Percentiles rank a stretch among this genome's conserved stretches.
Conservation (phyloP, 345 rosid species). For the Rubroshorea leprosula region DNA sequence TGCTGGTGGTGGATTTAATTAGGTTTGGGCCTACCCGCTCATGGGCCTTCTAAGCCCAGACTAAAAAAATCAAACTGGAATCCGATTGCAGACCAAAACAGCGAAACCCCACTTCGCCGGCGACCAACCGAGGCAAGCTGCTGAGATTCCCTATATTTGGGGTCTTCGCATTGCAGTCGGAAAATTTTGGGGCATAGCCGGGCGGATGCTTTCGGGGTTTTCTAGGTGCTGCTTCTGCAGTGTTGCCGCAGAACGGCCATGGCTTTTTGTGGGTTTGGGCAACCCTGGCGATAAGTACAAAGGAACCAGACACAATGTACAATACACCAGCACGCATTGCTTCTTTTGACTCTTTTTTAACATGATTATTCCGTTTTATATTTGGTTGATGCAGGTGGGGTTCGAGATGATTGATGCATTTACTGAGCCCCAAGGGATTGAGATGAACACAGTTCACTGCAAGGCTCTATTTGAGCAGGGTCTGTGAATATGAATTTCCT, state of each 20-base stretch:
- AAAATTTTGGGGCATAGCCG: not conserved
- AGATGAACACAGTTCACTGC: slow-evolving; percentile 42
- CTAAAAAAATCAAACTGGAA: too few species aligned
- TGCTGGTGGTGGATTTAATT: too few species aligned
- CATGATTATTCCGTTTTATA: not conserved
- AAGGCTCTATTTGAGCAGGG: slow-evolving; percentile 80
- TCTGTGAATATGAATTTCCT: slow-evolving; percentile 5
- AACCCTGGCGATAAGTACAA: slow-evolving; percentile 83
- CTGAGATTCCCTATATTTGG: too few species aligned
- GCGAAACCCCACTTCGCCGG: too few species aligned
- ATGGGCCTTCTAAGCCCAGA: too few species aligned
- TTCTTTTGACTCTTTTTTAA: slow-evolving; percentile 4
- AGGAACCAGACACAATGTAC: slow-evolving; percentile 83
- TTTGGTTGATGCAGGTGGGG: slow-evolving; percentile 49
- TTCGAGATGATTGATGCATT: slow-evolving; percentile 75
- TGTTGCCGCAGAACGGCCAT: slow-evolving; percentile 45
- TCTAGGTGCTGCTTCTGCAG: slow-evolving; percentile 50
- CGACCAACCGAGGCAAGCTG: too few species aligned
- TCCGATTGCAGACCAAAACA: too few species aligned
- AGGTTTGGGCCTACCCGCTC: too few species aligned
- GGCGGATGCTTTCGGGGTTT: not conserved
- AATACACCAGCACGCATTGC: not conserved
- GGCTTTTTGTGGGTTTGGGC: slow-evolving; percentile 84
- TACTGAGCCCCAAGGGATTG: slow-evolving; percentile 54
- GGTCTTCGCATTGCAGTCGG: too few species aligned